Base-by-base conservation (phyloP, 225 moss, liverwort and hornwort species). In the Asterella californica region DNA sequence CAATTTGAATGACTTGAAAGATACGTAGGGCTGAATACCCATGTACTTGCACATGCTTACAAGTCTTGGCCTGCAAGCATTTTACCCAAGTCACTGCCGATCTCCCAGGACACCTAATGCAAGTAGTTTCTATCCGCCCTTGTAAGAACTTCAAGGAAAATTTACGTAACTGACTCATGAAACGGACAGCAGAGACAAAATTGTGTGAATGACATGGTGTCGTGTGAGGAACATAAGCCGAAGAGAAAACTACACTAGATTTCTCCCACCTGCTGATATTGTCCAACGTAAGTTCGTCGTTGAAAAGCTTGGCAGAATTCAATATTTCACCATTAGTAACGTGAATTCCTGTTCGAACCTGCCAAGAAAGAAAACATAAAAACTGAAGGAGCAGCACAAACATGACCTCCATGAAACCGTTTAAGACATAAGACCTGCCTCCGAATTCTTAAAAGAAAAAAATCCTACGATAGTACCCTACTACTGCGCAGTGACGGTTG, bases 31-130 rank as follows among this genome's bases (percentile, higher is more conserved):
- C 79, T 99, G 99, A 79, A 99, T 99, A 57, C 91, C 93, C 99
- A 99, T 99, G 48, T 93, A 91, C 88, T 99, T 99, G 91, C 99
- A 99, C 95, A 99, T 99, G 79, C 99, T 99, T 77, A 99, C 90
- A 37, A 99, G 90, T 82, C 99, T 90, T 78, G 99, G 91, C 78
- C 99, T 96, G 90, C 87, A 83, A 68, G 72, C 48, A 74, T 79
- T 24, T 57, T 52, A 15, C 36, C 22, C 54, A 88, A 52, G 67
- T 30, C 29, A 49, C 25, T 25, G 27, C n/a, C 46, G n/a, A 72
- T 1, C 72, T 72, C 5, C 9, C 48, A n/a, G 2, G 54, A 67
- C 74, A 82, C 29, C 59, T 27, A 73, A 69, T 27, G 47, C 4
- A 1, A 19, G 15, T 53, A 27, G 30, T 65, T 24, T 62, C 62